A percentile compares a stretch with the other conserved stretches of the same genome.
Evolutionary conservation across 768 basidiomycete species (phyloP).

Genomic region (Mycena belliarum): DNA sequence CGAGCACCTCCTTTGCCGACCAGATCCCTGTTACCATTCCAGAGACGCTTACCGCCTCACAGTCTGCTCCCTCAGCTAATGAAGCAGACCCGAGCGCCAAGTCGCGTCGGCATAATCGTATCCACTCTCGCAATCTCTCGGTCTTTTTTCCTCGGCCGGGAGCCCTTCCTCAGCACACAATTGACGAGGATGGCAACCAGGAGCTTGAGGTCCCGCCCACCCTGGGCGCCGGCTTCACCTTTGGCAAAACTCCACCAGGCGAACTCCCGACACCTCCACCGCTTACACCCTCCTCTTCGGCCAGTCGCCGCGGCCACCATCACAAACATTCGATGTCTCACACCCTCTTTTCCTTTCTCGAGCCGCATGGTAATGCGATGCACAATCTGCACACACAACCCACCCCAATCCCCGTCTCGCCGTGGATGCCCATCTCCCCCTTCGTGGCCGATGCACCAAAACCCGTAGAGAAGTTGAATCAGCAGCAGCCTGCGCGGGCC

Average conservation of each 20-base stretch:
- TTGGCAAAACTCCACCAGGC: constrained; percentile 30
- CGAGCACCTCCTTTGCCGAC: constrained; percentile 36
- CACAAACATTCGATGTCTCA: constrained; percentile 94
- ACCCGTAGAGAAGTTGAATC: constrained; percentile 32
- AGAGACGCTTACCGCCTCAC: constrained; percentile 24
- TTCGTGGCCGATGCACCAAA: constrained; percentile 35
- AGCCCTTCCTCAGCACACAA: constrained; percentile 52
- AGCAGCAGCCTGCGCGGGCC: constrained; percentile 1
- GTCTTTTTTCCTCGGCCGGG: constrained; percentile 89
- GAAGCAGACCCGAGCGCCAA: constrained; percentile 22
- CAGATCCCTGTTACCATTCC: constrained; percentile 9
- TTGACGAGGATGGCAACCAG: constrained; percentile 67
- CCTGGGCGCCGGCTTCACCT: constrained; percentile 38
- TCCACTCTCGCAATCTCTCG: constrained; percentile 91
- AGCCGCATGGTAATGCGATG: constrained; percentile 51
- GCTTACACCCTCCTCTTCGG: constrained; percentile 31
- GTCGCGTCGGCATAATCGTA: constrained; percentile 57
- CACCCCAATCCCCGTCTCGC: constrained; percentile 61
- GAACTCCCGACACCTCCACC: constrained; percentile 32
- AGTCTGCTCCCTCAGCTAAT: constrained; percentile 18
- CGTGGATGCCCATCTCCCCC: constrained; percentile 64
- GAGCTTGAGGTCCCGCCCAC: constrained; percentile 50
- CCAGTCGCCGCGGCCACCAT: constrained; percentile 72
- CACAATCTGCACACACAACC: constrained; percentile 57
- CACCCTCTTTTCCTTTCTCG: constrained; percentile 94